phyloP scores from a whole-genome alignment of 2,329 filamentous ascomycete genomes.

The Paradendryphiella salina region DNA sequence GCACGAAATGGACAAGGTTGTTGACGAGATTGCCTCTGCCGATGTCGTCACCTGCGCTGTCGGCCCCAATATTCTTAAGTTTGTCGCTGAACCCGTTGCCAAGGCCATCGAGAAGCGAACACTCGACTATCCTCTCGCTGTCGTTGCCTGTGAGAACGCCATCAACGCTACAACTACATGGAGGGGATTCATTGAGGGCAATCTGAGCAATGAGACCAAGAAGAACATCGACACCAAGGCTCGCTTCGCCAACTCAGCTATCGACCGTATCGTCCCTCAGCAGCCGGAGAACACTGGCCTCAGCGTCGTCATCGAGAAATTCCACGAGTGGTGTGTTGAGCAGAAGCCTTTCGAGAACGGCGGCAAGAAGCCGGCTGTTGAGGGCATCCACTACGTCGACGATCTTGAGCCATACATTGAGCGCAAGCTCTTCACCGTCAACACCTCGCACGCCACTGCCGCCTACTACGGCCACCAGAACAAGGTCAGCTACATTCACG shows the following conservation, averaged over 20 bases:
- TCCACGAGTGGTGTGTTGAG: slow-evolving; percentile 99
- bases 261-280: slow-evolving; percentile 95
- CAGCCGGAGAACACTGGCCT: slow-evolving; percentile 80
- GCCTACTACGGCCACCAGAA: slow-evolving; percentile 92
- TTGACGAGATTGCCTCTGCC: slow-evolving; percentile 83
- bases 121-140: slow-evolving; percentile 69
- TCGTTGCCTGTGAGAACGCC: slow-evolving; percentile 98
- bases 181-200: slow-evolving; percentile 74
- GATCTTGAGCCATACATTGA: slow-evolving; percentile 94
- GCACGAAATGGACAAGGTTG: slow-evolving; percentile 75
- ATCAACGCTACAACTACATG: slow-evolving; percentile 92
- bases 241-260: slow-evolving; percentile 94
- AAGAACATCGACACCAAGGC: slow-evolving; percentile 72
- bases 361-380: slow-evolving; percentile 69
- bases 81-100: slow-evolving; percentile 93
- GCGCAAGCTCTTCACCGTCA: slow-evolving; percentile 99
- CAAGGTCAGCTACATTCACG: slow-evolving; percentile 85
- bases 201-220: slow-evolving; percentile 70
- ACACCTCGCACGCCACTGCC: slow-evolving; percentile 94
- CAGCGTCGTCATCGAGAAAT: slow-evolving; percentile 95
- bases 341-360: slow-evolving; percentile 74
- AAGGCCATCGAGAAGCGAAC: slow-evolving; percentile 84
- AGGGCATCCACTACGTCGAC: slow-evolving; percentile 91
- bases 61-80: slow-evolving; percentile 92
- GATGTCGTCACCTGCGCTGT: slow-evolving; percentile 96